These are phyloP conservation scores for Lathyrus tuberosus DNA, from an alignment of 306 rosid genomes.

Conservation along the genomic window DNA sequence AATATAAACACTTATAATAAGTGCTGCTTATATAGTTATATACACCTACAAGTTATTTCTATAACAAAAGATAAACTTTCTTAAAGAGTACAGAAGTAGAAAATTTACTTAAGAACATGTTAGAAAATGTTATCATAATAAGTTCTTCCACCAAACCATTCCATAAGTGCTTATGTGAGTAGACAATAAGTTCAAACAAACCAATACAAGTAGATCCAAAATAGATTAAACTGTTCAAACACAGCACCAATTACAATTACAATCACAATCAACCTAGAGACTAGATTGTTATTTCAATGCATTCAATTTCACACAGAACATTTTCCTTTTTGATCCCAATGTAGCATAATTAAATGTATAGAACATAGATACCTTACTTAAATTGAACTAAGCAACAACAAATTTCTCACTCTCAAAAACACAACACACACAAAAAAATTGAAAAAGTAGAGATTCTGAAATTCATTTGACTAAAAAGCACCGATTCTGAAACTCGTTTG, in stretches of 20 bases:
- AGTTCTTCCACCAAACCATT: background rate
- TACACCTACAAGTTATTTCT: background rate
- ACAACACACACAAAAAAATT: background rate
- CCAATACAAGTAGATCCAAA: background rate
- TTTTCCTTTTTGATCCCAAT: conserved; percentile 13
- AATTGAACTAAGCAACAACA: conserved; percentile 19
- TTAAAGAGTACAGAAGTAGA: background rate
- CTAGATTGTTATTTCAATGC: conserved; percentile 10
- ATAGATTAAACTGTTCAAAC: background rate
- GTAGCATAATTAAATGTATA: background rate
- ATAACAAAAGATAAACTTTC: background rate
- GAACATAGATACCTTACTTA: background rate
- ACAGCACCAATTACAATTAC: background rate
- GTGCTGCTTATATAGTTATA: background rate
- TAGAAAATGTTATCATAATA: background rate
- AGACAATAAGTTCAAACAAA: background rate
- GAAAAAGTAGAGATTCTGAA: conserved; percentile 5
- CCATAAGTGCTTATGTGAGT: background rate
- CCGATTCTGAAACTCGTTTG: conserved; percentile 11
- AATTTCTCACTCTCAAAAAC: conserved; percentile 1
- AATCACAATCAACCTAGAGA: background rate
- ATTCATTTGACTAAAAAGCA: conserved; percentile 28
- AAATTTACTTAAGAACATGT: background rate
- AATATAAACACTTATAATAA: background rate
- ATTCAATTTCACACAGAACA: background rate